Base-by-base conservation (phyloP, 495 filamentous ascomycete species). In the Aspergillus cavernicola region DNA sequence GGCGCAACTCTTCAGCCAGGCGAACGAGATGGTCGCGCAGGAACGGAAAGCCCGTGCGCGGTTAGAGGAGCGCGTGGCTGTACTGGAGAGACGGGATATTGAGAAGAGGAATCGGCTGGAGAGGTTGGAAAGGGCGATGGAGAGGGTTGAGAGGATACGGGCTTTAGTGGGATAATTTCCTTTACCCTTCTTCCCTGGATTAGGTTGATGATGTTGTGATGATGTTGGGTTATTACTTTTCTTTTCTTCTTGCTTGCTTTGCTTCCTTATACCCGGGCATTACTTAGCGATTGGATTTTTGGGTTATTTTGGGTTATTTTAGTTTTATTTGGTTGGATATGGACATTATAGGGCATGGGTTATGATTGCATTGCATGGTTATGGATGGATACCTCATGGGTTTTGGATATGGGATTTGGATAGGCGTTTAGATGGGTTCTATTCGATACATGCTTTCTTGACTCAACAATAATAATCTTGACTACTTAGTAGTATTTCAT, bases 11-110 rank as follows among this genome's bases (percentile, higher is more conserved):
- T 98, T 98, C 71, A 84, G 89, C 65, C 85, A 96, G 69, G 93
- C 93, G 15, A 97, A 97, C 61, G 89, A 96, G 75, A 97, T 98
- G 92, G 93, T 98, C 20, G 90, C 92, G 13, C 73, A 82, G 60
- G 93, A 97, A 76, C 77, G 93, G 39, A 83, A 86, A 64, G 89
- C 87, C 29, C 73, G 89, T 35, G 88, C 87, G 6, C 81, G 79
- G 66, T 74, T 97, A 26, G 90, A 96, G 66, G 86, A 89, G 65
- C 66, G 88, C 26, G 81, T 92, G 0, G 77, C 68, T 23, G 76
- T 86, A 57, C 67, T 92, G 31, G 87, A 92, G 68, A 69, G 77
- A 26, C 63, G 88, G 33, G 89, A 92, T 57, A 70, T 66, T 20
- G 87, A 90, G 62, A 90, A 89, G 77, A 74, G 80, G 55, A 77